Percentiles rank a stretch among this genome's conserved stretches.
Evolutionary conservation across 176 grass and related monocot species (phyloP).

Genomic region (Otatea glauca): DNA sequence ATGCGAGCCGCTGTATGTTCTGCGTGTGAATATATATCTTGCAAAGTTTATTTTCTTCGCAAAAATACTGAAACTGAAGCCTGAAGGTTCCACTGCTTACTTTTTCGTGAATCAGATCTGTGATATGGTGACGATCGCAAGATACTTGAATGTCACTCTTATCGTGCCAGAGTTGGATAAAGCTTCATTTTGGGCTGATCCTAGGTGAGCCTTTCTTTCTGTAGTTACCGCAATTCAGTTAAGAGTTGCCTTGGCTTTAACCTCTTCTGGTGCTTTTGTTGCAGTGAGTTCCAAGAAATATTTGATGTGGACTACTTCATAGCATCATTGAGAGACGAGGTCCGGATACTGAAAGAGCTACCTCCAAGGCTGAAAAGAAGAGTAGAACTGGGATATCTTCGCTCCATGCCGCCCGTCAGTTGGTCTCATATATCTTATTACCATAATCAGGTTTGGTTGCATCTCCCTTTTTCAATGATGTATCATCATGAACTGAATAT

Average conservation of each 20-base stretch:
- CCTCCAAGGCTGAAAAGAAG: constrained; percentile 83
- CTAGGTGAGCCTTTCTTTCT: constrained; percentile 57
- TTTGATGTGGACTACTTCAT: constrained; percentile 97
- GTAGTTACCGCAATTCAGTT: not conserved
- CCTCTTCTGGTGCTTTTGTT: constrained; percentile 29
- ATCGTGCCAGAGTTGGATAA: constrained; percentile 95
- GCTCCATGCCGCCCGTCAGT: constrained; percentile 85
- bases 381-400: constrained; percentile 65
- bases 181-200: constrained; percentile 92
- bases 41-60: not conserved
- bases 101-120: constrained; percentile 69
- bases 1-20: constrained; percentile 88
- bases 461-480: constrained; percentile 10
- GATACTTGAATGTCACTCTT: constrained; percentile 89
- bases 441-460: constrained; percentile 61
- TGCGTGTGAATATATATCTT: constrained; percentile 22
- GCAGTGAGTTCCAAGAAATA: constrained; percentile 93
- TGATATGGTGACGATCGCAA: constrained; percentile 92
- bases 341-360: constrained; percentile 81
- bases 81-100: not conserved
- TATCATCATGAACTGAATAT: constrained; percentile 44
- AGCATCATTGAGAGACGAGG: constrained; percentile 81
- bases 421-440: constrained; percentile 96
- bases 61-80: constrained; percentile 29
- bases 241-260: not conserved